phyloP scores from a whole-genome alignment of 2,329 filamentous ascomycete species.

The Fusarium nematophilum region DNA sequence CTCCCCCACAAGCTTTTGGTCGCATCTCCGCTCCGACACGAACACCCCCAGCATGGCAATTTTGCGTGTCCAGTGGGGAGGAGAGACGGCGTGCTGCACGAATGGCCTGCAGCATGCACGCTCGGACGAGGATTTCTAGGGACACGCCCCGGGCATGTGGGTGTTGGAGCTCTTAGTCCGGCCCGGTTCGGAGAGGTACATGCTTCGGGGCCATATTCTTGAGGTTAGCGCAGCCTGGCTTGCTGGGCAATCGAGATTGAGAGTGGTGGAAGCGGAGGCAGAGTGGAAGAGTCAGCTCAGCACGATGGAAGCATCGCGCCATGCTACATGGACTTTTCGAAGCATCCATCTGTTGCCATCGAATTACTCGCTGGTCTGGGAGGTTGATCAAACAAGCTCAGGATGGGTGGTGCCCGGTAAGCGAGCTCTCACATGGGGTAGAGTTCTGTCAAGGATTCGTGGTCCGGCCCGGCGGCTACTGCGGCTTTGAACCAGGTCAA shows the following conservation, averaged over 20 bases:
- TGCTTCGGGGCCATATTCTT: conserved; percentile 27
- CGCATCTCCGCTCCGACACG: conserved; percentile 32
- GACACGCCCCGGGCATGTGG: conserved; percentile 19
- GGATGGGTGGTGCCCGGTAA: conserved; percentile 2
- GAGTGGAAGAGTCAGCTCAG: conserved; percentile 11
- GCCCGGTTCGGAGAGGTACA: conserved; percentile 15
- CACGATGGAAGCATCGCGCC: conserved; percentile 15
- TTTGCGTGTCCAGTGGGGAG: conserved; percentile 32
- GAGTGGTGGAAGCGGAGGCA: not conserved
- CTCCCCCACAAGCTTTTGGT: conserved; percentile 35
- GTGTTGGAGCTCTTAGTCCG: conserved; percentile 5
- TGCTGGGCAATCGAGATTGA: conserved; percentile 29
- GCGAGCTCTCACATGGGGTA: conserved; percentile 6
- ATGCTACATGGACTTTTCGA: conserved; percentile 4
- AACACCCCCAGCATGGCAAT: conserved; percentile 33
- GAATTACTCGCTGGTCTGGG: conserved; percentile 1
- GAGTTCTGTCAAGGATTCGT: conserved; percentile 27
- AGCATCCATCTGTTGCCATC: conserved; percentile 14
- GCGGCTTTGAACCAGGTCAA: conserved; percentile 38
- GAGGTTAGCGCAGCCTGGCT: conserved; percentile 25
- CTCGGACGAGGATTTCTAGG: conserved; percentile 32
- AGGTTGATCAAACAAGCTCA: conserved; percentile 8
- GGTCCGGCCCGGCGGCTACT: conserved; percentile 47
- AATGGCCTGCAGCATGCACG: conserved; percentile 43
- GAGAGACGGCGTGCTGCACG: conserved; percentile 34